phyloP scores from a whole-genome alignment of 2,329 filamentous ascomycete genomes.

The Coniosporium tulheliwenetii region DNA sequence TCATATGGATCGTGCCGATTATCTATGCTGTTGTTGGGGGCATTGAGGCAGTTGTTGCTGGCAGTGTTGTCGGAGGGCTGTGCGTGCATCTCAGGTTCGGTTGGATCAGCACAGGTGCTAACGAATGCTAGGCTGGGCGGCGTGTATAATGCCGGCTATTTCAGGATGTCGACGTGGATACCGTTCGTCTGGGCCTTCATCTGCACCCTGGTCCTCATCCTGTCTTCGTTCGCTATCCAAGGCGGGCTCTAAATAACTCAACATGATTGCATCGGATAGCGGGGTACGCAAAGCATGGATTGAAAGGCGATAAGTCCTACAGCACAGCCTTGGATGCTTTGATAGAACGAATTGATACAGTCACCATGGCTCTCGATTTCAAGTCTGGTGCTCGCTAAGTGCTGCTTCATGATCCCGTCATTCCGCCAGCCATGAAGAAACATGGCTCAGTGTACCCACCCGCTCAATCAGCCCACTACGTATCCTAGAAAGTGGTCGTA shows the following conservation, averaged over 20 bases:
- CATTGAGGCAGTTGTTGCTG: conserved; percentile 62
- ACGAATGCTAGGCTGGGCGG: conserved; percentile 48
- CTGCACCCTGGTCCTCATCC: conserved; percentile 65
- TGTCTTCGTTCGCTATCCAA: conserved; percentile 87
- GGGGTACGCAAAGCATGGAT: too few species aligned
- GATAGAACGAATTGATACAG: too few species aligned
- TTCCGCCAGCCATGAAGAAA: too few species aligned
- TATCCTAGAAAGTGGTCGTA: conserved; percentile 68
- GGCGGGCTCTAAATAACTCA: conserved; percentile 50
- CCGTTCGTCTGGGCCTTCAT: conserved; percentile 78
- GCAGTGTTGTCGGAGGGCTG: conserved; percentile 69
- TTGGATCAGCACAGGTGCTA: conserved; percentile 5
- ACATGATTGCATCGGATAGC: too few species aligned
- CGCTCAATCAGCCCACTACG: not conserved
- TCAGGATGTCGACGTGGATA: conserved; percentile 88
- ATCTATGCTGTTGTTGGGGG: conserved; percentile 57
- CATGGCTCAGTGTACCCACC: too few species aligned
- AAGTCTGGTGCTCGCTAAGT: too few species aligned
- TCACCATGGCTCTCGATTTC: too few species aligned
- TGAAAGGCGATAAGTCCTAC: too few species aligned
- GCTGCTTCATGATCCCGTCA: too few species aligned
- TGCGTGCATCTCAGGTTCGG: conserved; percentile 28
- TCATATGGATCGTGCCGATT: conserved; percentile 56
- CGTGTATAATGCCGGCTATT: conserved; percentile 68
- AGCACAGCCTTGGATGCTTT: too few species aligned